Base-by-base conservation (phyloP, 768 basidiomycete genomes). In the Mycena chlorophos region DNA sequence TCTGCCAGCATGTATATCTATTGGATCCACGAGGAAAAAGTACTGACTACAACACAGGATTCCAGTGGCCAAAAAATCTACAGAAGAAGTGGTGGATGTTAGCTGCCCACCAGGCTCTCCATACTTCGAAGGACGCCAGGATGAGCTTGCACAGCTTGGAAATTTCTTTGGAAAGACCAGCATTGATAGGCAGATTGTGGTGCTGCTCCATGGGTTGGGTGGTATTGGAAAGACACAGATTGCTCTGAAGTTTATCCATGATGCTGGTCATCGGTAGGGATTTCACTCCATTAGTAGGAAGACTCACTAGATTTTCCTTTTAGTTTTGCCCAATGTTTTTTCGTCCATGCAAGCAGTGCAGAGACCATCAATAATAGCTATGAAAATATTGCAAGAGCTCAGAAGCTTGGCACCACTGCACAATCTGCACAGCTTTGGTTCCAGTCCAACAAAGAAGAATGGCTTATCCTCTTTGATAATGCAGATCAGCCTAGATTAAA, bases 381-480 rank as follows among this genome's bases (percentile, higher is more conserved):
- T 49, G 27, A 10, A 5, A 29, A 49, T 25, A 23, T 49, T 23
- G 47, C 47, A 6, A 26, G 14, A 28, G 23, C 14, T 16, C 20
- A 49, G 47, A 49, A 26, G 13, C n/a, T 49, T 5, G 26, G 19
- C 19, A 23, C 13, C 10, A 14, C 26, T 49, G 47, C 14, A 13
- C 17, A 49, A 20, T 23, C 26, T 28, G 34, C 34, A 37, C n/a
- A 37, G 10, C 12, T n/a, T 37, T 37, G 34, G 34, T n/a, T 37
- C 34, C 10, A 10, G 10, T n/a, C 10, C 10, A 37, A 37, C 16
- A 49, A 10, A 22, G 52, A 58, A 37, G 20, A 54, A 29, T 58
- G 57, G 57, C 19, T 58, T 5, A 8, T 58, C n/a, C 16, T 58
- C 8, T 50, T 55, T 39, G 57, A 58, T 29, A 50, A 54, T 45